Evolutionary conservation across 805 yeast genomes (phyloP).

Genomic region (Cyberlindnera galapagoensis): DNA sequence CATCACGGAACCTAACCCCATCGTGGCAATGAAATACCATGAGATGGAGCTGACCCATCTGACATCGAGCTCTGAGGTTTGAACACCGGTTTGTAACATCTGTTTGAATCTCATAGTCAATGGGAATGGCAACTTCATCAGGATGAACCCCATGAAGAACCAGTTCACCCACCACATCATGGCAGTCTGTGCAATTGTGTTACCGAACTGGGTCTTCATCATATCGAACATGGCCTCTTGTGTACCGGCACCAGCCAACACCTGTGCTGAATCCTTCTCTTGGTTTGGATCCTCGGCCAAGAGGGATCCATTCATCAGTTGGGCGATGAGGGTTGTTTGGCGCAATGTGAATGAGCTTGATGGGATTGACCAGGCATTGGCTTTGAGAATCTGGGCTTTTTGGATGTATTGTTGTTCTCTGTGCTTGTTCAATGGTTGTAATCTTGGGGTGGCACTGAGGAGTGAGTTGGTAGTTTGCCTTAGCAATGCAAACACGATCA

Average conservation of each 20-base stretch:
- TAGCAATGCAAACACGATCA: constrained; percentile 81
- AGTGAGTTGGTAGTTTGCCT: constrained; percentile 62
- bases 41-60: constrained; percentile 91
- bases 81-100: constrained; percentile 86
- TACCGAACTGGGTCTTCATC: constrained; percentile 77
- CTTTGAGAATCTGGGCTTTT: constrained; percentile 51
- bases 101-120: constrained; percentile 83
- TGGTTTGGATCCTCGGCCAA: constrained; percentile 37
- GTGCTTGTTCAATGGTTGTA: constrained; percentile 42
- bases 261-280: constrained; percentile 50
- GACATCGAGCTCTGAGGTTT: constrained; percentile 78
- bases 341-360: constrained; percentile 47
- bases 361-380: constrained; percentile 46
- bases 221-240: constrained; percentile 63
- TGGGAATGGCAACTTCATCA: constrained; percentile 88
- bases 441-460: constrained; percentile 49
- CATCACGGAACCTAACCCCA: constrained; percentile 79
- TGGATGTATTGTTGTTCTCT: constrained; percentile 60
- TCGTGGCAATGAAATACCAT: constrained; percentile 87
- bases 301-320: constrained; percentile 41
- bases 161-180: constrained; percentile 96
- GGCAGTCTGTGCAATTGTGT: constrained; percentile 84
- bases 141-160: constrained; percentile 86
- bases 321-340: constrained; percentile 39
- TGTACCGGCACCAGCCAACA: constrained; percentile 56